Evolutionary conservation across 306 rosid genomes (phyloP).

Genomic region (Gastrolobium bilobum): DNA sequence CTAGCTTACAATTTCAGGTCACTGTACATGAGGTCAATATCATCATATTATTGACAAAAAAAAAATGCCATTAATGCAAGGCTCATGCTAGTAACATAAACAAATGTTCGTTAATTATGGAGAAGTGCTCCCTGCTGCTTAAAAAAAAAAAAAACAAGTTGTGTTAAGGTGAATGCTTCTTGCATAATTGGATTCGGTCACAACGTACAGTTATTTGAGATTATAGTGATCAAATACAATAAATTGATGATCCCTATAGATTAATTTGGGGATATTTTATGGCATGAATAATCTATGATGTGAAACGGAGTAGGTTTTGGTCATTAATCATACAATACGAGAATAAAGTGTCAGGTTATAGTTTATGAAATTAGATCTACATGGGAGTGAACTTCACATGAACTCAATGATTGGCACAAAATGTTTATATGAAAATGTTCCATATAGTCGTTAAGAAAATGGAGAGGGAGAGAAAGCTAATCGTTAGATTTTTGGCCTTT

Average conservation of each 20-base stretch:
- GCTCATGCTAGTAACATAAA: not conserved
- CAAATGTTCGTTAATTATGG: conserved; percentile 20
- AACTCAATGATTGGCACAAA: conserved; percentile 51
- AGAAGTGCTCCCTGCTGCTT: not conserved
- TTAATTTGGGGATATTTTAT: conserved; percentile 38
- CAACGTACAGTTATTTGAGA: not conserved
- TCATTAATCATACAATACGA: conserved; percentile 31
- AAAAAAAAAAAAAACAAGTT: conserved; percentile 1
- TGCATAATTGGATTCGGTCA: conserved; percentile 11
- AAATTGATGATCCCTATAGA: conserved; percentile 46
- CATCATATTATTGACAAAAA: not conserved
- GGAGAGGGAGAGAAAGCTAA: conserved; percentile 2
- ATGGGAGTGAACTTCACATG: conserved; percentile 51
- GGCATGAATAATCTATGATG: conserved; percentile 11
- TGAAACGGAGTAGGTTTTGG: conserved; percentile 18
- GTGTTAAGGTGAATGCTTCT: not conserved
- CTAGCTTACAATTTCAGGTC: conserved; percentile 9
- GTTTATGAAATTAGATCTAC: conserved; percentile 35
- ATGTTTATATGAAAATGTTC: conserved; percentile 16
- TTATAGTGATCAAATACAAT: not conserved
- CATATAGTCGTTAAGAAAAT: conserved; percentile 19
- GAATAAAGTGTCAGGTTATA: conserved; percentile 24
- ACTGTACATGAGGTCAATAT: conserved; percentile 9
- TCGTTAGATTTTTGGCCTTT: not conserved
- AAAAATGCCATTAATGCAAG: not conserved